Conservation (phyloP, 2,329 filamentous ascomycete genomes). For the Claviceps fusiformis region DNA sequence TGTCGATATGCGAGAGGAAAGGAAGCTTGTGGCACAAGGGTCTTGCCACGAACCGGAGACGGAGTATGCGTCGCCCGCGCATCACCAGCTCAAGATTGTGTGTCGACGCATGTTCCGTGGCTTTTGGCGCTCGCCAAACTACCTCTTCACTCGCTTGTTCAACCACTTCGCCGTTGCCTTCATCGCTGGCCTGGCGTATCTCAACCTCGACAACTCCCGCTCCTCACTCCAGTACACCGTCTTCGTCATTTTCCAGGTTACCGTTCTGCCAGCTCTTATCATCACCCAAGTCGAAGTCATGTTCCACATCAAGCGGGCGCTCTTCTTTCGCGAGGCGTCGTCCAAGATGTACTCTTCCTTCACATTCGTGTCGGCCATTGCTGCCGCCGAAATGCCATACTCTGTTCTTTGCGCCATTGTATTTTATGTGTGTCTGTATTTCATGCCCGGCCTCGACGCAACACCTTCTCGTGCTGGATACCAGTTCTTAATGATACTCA, state of each 20-base stretch:
- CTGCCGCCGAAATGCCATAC: constrained; percentile 78
- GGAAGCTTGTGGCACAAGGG: constrained; percentile 26
- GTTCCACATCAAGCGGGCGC: constrained; percentile 64
- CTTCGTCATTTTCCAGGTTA: constrained; percentile 84
- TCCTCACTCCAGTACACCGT: constrained; percentile 71
- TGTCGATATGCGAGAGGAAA: constrained; percentile 47
- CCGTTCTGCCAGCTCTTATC: constrained; percentile 70
- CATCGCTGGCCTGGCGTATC: constrained; percentile 65
- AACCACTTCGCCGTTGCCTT: constrained; percentile 70
- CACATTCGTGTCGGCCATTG: constrained; percentile 63
- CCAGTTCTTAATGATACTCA: constrained; percentile 72
- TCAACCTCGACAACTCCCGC: constrained; percentile 63
- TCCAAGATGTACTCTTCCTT: constrained; percentile 77
- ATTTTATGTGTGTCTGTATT: constrained; percentile 79
- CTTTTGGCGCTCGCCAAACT: constrained; percentile 80
- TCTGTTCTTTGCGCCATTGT: constrained; percentile 63
- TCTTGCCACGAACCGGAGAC: constrained; percentile 44
- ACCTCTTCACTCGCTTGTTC: constrained; percentile 77
- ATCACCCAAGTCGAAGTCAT: constrained; percentile 70
- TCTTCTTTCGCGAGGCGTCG: constrained; percentile 76
- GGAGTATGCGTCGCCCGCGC: constrained; percentile 71
- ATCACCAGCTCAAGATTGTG: constrained; percentile 68
- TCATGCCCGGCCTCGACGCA: constrained; percentile 60
- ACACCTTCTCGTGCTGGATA: constrained; percentile 59
- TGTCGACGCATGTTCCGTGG: constrained; percentile 59